Evolutionary conservation across 345 rosid genomes (phyloP).

Genomic region (Euphorbia lathyris): DNA sequence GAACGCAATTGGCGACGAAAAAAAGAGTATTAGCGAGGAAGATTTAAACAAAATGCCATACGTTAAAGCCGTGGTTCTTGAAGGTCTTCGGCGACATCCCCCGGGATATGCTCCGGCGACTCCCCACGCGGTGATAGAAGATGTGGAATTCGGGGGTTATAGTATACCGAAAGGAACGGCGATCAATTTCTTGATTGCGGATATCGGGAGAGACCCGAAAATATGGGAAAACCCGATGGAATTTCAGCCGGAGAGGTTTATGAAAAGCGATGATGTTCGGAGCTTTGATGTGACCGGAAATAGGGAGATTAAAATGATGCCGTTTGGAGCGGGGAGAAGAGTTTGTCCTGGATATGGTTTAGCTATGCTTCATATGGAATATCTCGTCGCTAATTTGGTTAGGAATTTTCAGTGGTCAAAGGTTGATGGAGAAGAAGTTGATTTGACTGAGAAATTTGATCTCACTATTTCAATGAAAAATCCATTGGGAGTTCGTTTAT

Average conservation of each 20-base stretch:
- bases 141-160: not conserved
- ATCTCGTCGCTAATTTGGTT: constrained; percentile 7
- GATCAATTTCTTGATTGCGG: not conserved
- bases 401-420: constrained; percentile 5
- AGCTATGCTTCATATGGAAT: constrained; percentile 9
- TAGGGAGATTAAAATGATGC: constrained; percentile 13
- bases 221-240: constrained; percentile 6
- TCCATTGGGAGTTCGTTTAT: not conserved
- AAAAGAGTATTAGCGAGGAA: not conserved
- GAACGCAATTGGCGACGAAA: not conserved
- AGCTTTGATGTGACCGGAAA: not conserved
- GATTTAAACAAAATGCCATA: constrained; percentile 2
- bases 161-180: constrained; percentile 8
- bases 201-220: constrained; percentile 8
- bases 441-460: constrained; percentile 5
- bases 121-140: not conserved
- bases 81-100: constrained; percentile 7
- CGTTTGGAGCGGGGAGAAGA: constrained; percentile 9
- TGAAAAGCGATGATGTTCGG: not conserved
- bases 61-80: constrained; percentile 13
- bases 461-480: constrained; percentile 2
- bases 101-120: not conserved
- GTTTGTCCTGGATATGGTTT: constrained; percentile 5
- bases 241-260: constrained; percentile 1
- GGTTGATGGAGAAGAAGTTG: constrained; percentile 1